phyloP scores from a whole-genome alignment of 169 alveolate genomes.

The Plasmodium sp. region DNA sequence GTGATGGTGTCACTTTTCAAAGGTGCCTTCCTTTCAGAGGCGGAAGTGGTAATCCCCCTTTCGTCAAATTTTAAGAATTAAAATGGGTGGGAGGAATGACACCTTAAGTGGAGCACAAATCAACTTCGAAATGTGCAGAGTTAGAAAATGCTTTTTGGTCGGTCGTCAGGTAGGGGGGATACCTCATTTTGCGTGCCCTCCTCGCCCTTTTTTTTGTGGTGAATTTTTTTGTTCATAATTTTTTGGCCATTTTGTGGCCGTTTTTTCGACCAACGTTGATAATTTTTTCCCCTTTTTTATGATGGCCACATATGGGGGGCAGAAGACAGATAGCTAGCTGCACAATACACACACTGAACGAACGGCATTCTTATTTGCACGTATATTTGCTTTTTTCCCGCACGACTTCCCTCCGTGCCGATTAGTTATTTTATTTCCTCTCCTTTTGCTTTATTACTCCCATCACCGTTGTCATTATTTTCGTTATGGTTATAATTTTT shows the following conservation, averaged over 20 bases:
- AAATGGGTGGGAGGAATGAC: not conserved
- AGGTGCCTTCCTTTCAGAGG: not conserved
- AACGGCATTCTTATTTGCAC: not conserved
- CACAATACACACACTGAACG: not conserved
- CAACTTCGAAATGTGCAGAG: not conserved
- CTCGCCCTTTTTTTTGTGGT: not conserved
- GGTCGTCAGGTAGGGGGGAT: not conserved
- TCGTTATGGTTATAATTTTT: not conserved
- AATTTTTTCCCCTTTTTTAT: not conserved
- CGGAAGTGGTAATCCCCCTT: not conserved
- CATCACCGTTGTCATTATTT: not conserved
- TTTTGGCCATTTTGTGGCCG: not conserved
- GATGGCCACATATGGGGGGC: not conserved
- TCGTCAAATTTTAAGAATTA: not conserved
- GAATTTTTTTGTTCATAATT: not conserved
- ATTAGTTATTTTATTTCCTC: not conserved
- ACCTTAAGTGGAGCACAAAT: not conserved
- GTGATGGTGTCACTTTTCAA: not conserved
- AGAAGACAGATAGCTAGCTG: not conserved
- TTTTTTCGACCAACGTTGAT: not conserved
- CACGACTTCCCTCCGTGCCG: not conserved
- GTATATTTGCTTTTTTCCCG: not conserved
- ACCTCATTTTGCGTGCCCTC: not conserved
- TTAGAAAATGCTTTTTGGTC: not conserved
- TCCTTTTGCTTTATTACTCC: not conserved